These are phyloP conservation scores for Penicillium sp. DNA, from an alignment of 2,329 filamentous ascomycete genomes.

Conservation along the genomic window DNA sequence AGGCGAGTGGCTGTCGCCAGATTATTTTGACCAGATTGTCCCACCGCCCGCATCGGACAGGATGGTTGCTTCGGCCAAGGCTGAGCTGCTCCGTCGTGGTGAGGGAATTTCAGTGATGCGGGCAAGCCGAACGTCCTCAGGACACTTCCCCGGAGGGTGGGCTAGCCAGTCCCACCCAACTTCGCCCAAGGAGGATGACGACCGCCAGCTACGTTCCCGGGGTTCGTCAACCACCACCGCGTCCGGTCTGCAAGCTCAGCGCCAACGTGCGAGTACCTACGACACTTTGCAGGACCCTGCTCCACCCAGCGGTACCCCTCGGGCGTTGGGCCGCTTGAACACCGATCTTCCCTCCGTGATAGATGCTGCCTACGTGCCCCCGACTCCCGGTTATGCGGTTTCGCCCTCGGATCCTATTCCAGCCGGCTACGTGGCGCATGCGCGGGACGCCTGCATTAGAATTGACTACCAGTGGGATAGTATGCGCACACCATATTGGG, in stretches of 20 bases:
- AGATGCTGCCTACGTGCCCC: slow-evolving; percentile 66
- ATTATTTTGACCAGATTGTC: slow-evolving; percentile 91
- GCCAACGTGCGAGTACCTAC: slow-evolving; percentile 53
- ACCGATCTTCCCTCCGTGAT: slow-evolving; percentile 33
- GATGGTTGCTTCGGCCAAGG: slow-evolving; percentile 88
- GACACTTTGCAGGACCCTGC: slow-evolving; percentile 37
- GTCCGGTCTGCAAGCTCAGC: slow-evolving; percentile 28
- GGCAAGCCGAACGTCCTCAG: slow-evolving; percentile 42
- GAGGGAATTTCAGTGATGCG: slow-evolving; percentile 58
- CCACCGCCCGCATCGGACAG: slow-evolving; percentile 81
- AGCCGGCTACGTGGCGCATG: slow-evolving; percentile 84
- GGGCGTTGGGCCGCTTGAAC: slow-evolving; percentile 35
- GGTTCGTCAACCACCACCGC: neutral
- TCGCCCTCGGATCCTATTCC: slow-evolving; percentile 81
- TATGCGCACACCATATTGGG: slow-evolving; percentile 78
- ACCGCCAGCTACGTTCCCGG: slow-evolving; percentile 17
- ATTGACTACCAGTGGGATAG: slow-evolving; percentile 98
- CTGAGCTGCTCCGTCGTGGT: slow-evolving; percentile 76
- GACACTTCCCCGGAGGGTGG: slow-evolving; percentile 61
- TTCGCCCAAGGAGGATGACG: slow-evolving; percentile 30
- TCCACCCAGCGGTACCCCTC: slow-evolving; percentile 20
- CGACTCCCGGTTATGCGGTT: slow-evolving; percentile 79
- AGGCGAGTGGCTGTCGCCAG: slow-evolving; percentile 90
- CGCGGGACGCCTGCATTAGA: slow-evolving; percentile 78
- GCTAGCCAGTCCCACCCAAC: slow-evolving; percentile 39